Conservation (phyloP, 2,329 filamentous ascomycete genomes). For the Neocatenulostroma microsporum region DNA sequence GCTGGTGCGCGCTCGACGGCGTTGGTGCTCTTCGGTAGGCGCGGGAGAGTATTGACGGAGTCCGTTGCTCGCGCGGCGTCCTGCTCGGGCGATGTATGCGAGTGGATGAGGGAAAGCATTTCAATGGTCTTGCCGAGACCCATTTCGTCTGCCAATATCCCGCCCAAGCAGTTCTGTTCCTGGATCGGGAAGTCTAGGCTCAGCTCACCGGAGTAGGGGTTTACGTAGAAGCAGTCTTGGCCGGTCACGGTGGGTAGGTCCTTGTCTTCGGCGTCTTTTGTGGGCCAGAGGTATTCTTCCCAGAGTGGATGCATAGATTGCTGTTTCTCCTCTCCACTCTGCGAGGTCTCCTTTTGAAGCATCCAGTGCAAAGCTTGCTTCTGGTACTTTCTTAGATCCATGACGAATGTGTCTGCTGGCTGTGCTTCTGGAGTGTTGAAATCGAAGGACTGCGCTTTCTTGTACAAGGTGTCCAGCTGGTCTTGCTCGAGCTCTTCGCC, state of each 20-base stretch:
- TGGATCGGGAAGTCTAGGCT: constrained; percentile 87
- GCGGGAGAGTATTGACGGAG: constrained; percentile 55
- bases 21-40: constrained; percentile 51
- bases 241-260: constrained; percentile 58
- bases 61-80: constrained; percentile 19
- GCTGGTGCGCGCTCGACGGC: constrained; percentile 64
- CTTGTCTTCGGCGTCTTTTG: constrained; percentile 77
- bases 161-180: constrained; percentile 88
- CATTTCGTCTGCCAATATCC: constrained; percentile 95
- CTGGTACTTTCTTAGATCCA: constrained; percentile 85
- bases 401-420: constrained; percentile 69
- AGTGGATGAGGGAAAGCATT: constrained; percentile 89
- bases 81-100: constrained; percentile 54
- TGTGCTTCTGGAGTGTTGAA: constrained; percentile 84
- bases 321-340: constrained; percentile 58
- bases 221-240: constrained; percentile 79
- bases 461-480: constrained; percentile 87
- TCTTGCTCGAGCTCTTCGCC: constrained; percentile 89
- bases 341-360: constrained; percentile 82
- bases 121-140: constrained; percentile 97
- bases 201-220: constrained; percentile 91
- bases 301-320: constrained; percentile 91
- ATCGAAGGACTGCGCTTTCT: constrained; percentile 94
- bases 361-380: constrained; percentile 96
- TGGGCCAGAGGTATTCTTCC: constrained; percentile 91